These are phyloP conservation scores for Aspergillus sclerotialis DNA, from an alignment of 2,329 filamentous ascomycete genomes.

Conservation along the genomic window DNA sequence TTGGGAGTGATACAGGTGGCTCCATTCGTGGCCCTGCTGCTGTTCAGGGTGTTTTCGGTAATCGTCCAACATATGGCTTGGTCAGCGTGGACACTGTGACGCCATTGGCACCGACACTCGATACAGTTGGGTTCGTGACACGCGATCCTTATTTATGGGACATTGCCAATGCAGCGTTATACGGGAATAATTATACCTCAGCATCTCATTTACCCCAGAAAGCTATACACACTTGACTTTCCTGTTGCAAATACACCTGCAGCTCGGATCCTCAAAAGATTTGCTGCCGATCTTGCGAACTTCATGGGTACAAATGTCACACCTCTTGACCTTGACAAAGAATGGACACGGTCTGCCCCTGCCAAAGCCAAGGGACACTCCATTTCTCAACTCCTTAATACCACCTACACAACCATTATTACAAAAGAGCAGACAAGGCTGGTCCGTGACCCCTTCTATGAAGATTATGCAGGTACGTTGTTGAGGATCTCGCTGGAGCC, in stretches of 20 bases:
- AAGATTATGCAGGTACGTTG: conserved; percentile 47
- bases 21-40: not conserved
- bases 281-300: conserved; percentile 35
- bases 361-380: conserved; percentile 22
- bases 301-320: conserved; percentile 27
- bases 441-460: conserved; percentile 44
- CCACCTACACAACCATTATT: conserved; percentile 16
- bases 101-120: conserved; percentile 37
- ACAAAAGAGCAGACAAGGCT: conserved; percentile 38
- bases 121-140: conserved; percentile 40
- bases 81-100: conserved; percentile 44
- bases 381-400: conserved; percentile 21
- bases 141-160: conserved; percentile 15
- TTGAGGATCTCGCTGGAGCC: no score
- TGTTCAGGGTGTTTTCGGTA: not conserved
- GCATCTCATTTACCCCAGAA: not conserved
- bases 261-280: conserved; percentile 35
- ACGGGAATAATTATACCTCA: conserved; percentile 34
- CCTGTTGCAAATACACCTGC: conserved; percentile 30
- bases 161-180: conserved; percentile 39
- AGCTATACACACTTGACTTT: conserved; percentile 31
- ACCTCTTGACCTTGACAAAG: conserved; percentile 7
- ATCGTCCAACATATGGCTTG: conserved; percentile 40
- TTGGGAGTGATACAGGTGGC: conserved; percentile 27
- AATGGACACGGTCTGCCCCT: conserved; percentile 16